Evolutionary conservation across 1,284 basidiomycete genomes (phyloP), one percentile per base, ranked within the genome.

Genomic region (Moesziomyces sp.): DNA sequence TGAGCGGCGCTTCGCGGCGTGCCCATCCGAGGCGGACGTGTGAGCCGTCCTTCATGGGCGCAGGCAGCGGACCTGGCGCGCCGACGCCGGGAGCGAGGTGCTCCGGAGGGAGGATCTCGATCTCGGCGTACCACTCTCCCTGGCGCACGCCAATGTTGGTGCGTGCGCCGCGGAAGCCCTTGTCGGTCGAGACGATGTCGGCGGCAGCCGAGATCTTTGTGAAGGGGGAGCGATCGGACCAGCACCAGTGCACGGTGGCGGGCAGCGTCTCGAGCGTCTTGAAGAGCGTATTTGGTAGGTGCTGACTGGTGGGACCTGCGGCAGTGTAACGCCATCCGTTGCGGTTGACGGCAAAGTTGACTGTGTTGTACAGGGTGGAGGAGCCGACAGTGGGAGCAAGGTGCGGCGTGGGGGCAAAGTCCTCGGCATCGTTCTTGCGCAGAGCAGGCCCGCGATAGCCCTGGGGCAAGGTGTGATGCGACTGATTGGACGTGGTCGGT

Each of bases 81-180:
- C 84, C 91, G 86, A 49, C 86, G 77, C 85, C 87, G 0, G 38
- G 18, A 6, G 54, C 57, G 3, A 63, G 48, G 5, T 63, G 61
- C 83, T 79, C 79, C 0, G 83, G 85, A 1, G 91, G 91, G 0
- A 93, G 93, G 24, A 89, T 88, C 48, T 92, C 87, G 43, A 96
- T 89, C 86, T 99, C 97, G 87, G 94, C 90, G 84, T 96, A 99
- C 94, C 94, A 99, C 18, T 89, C 89, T 2, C 97, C 97, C 78
- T 95, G 89, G 18, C 94, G 88, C 14, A 98, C 88, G 0, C 93
- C 92, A 1, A 93, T 91, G 84, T 96, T 98, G 63, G 91, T 91
- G 18, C 97, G 88, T 3, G 91, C 94, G 71, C 92, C 93, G 40
- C 97, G 87, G 83, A 93, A 99, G 1, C 97, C 97, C 48, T 91